These are phyloP conservation scores for Penicillium riverlandense DNA, from an alignment of 495 filamentous ascomycete genomes.

Conservation along the genomic window DNA sequence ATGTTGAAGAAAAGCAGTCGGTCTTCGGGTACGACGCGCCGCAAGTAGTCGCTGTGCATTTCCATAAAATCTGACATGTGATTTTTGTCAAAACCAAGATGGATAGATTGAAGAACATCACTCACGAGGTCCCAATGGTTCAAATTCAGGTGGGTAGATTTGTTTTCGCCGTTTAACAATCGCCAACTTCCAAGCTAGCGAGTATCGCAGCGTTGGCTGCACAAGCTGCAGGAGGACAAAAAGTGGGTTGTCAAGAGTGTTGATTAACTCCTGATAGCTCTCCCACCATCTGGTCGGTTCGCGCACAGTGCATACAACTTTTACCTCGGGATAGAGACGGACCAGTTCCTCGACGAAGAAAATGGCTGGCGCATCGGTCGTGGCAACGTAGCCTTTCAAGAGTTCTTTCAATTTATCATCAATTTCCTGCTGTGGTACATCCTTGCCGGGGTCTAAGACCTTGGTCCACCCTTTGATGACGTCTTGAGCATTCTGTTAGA, in stretches of 20 bases:
- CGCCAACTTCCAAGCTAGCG: constrained; percentile 18
- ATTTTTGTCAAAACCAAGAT: no score
- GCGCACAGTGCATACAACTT: constrained; percentile 33
- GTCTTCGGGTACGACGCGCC: constrained; percentile 9
- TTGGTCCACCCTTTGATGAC: no score
- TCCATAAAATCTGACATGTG: constrained; percentile 7
- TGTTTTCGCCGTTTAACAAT: constrained; percentile 7
- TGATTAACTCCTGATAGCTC: constrained; percentile 8
- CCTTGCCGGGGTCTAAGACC: no score
- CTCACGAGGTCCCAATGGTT: no score
- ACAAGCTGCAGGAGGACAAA: no score
- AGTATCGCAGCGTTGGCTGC: no score
- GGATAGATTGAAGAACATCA: no score
- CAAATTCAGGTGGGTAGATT: constrained; percentile 4
- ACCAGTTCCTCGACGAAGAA: constrained; percentile 34
- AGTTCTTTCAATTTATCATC: no score
- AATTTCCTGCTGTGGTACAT: no score
- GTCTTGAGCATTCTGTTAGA: no score
- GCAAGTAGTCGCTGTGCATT: constrained; percentile 17
- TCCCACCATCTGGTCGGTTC: constrained; percentile 36
- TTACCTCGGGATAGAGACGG: constrained; percentile 33
- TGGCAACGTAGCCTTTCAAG: constrained; percentile 27
- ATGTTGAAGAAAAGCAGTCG: constrained; percentile 20
- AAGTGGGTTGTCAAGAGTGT: no score
- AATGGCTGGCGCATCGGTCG: constrained; percentile 27